A percentile compares a stretch with the other conserved stretches of the same genome.
Conservation (phyloP, 1,284 basidiomycete species). For the Tilletia walkeri region DNA sequence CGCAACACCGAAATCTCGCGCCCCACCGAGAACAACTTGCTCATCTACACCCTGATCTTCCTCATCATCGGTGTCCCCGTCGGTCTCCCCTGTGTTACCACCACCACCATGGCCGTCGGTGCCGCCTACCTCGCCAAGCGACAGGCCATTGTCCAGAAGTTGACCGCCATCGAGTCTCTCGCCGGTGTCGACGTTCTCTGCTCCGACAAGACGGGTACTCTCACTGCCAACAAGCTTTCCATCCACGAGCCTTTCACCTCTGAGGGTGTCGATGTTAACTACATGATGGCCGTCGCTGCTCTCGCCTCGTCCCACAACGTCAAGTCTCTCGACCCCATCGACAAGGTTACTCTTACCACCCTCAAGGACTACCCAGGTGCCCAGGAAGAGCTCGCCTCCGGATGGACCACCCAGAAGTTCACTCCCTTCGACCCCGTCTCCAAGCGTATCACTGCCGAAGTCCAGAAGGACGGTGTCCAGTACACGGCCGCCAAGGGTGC, state of each 20-base stretch:
- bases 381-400: slow-evolving; percentile 60
- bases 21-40: slow-evolving; percentile 60
- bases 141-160: slow-evolving; percentile 66
- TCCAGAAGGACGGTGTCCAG: slow-evolving; percentile 61
- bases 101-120: slow-evolving; percentile 63
- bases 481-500: slow-evolving; percentile 64
- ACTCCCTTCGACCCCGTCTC: slow-evolving; percentile 64
- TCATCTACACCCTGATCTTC: slow-evolving; percentile 61
- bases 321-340: slow-evolving; percentile 63
- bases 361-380: slow-evolving; percentile 63
- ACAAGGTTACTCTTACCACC: slow-evolving; percentile 63
- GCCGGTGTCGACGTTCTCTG: slow-evolving; percentile 65
- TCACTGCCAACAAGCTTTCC: slow-evolving; percentile 65
- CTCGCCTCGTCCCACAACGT: slow-evolving; percentile 64
- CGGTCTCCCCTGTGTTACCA: slow-evolving; percentile 63
- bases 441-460: slow-evolving; percentile 64
- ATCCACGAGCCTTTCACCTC: slow-evolving; percentile 62
- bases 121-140: slow-evolving; percentile 63
- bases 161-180: slow-evolving; percentile 64
- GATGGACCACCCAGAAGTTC: slow-evolving; percentile 63
- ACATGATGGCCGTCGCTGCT: slow-evolving; percentile 62
- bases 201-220: slow-evolving; percentile 64
- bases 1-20: slow-evolving; percentile 59
- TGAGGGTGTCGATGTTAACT: slow-evolving; percentile 59
- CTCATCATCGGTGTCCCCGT: slow-evolving; percentile 64